These are phyloP conservation scores for Acanthamoeba royreba DNA, from an alignment of 208 protist genomes.

Conservation along the genomic window DNA sequence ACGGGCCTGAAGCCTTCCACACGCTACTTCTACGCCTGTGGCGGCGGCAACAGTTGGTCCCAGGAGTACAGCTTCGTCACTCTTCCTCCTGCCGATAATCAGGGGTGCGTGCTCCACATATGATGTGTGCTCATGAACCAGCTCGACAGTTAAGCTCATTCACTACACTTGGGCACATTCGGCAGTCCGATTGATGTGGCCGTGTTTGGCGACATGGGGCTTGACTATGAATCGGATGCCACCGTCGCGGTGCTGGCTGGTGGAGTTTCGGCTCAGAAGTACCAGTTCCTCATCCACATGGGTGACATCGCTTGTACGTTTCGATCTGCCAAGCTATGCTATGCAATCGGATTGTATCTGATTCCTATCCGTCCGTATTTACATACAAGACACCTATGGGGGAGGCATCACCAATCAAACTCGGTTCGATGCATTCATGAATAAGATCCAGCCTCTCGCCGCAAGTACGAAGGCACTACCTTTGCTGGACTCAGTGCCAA, in stretches of 20 bases:
- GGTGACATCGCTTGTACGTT: conserved; percentile 23
- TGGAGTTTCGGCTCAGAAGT: not conserved
- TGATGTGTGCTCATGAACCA: not conserved
- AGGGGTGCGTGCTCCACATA: too few relatives aligned
- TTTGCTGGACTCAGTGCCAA: too few relatives aligned
- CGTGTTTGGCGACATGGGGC: conserved; percentile 24
- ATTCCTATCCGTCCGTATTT: too few relatives aligned
- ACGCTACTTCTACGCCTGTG: not conserved
- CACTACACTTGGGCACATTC: not conserved
- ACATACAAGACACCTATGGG: not conserved
- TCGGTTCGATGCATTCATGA: conserved; percentile 51
- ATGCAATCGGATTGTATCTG: too few relatives aligned
- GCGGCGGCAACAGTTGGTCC: not conserved
- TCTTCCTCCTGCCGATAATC: not conserved
- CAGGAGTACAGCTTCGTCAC: not conserved
- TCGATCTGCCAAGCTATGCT: too few relatives aligned
- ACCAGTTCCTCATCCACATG: conserved; percentile 23
- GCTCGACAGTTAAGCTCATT: not conserved
- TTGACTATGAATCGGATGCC: conserved; percentile 7
- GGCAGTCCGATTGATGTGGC: not conserved
- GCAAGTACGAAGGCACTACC: conserved; percentile 22
- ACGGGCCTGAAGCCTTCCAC: not conserved
- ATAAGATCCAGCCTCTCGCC: conserved; percentile 56
- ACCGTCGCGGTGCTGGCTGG: not conserved
- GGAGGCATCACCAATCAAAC: conserved; percentile 34